Evolutionary conservation across 2,329 filamentous ascomycete genomes (phyloP).

Genomic region (Sarocladium kiliense): DNA sequence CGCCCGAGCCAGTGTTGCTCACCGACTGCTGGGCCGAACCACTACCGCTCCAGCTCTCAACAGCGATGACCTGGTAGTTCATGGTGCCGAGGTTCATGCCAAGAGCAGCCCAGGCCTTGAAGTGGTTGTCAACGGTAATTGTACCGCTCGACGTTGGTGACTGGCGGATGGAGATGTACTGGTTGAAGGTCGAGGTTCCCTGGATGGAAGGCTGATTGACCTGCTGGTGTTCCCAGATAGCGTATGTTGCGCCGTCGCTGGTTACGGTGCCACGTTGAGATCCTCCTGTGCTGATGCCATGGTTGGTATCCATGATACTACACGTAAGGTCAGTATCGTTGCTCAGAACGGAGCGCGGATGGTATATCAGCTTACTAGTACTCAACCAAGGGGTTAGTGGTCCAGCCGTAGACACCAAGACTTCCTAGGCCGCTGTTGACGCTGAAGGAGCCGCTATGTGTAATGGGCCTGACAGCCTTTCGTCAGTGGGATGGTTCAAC

Average conservation of each 20-base stretch:
- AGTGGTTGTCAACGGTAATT: conserved; percentile 44
- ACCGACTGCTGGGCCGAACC: conserved; percentile 29
- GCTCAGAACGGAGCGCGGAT: too few species aligned
- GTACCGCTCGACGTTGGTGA: conserved; percentile 44
- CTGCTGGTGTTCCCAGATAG: conserved; percentile 29
- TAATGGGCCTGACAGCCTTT: background rate
- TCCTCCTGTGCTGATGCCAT: conserved; percentile 17
- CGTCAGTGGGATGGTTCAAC: background rate
- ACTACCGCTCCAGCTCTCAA: conserved; percentile 47
- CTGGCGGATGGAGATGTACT: conserved; percentile 47
- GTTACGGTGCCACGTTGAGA: conserved; percentile 27
- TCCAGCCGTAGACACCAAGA: conserved; percentile 28
- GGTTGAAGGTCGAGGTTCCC: conserved; percentile 44
- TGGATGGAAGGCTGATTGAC: conserved; percentile 41
- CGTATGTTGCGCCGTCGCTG: conserved; percentile 31
- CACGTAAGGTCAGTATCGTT: too few species aligned
- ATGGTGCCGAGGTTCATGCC: conserved; percentile 42
- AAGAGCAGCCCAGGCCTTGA: conserved; percentile 43
- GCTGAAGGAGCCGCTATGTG: conserved; percentile 8
- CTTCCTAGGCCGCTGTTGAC: conserved; percentile 21
- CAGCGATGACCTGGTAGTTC: conserved; percentile 51
- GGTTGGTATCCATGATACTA: conserved; percentile 5
- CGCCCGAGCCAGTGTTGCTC: background rate
- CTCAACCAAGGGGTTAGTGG: conserved; percentile 25
- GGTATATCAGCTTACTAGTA: conserved; percentile 22